Percentiles rank a stretch among this genome's conserved stretches.
phyloP scores from a whole-genome alignment of 1,139 yeast genomes.

The Tardiomyces digboiensis region DNA sequence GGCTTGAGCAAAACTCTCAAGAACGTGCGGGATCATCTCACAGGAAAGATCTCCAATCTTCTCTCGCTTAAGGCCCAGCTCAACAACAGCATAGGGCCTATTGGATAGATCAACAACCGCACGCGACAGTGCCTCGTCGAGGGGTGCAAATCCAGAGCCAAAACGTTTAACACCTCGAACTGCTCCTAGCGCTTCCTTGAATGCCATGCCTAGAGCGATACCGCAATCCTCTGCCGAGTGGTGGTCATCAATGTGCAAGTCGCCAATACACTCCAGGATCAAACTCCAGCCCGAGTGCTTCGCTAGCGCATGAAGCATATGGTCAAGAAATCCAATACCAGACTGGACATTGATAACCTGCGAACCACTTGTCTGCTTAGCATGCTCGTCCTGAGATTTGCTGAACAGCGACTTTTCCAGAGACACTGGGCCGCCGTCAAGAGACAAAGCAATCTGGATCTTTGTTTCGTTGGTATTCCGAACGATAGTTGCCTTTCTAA shows the following conservation, averaged over 20 bases:
- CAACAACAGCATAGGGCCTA: constrained; percentile 86
- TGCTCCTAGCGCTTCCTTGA: constrained; percentile 82
- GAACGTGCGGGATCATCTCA: constrained; percentile 96
- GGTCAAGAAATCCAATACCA: constrained; percentile 93
- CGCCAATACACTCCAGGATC: constrained; percentile 84
- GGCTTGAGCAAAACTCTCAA: constrained; percentile 89
- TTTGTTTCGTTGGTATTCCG: constrained; percentile 90
- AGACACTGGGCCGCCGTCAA: constrained; percentile 73
- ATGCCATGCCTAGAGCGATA: constrained; percentile 82
- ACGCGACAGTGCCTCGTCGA: constrained; percentile 90
- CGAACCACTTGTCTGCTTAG: constrained; percentile 48
- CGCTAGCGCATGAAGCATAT: constrained; percentile 95
- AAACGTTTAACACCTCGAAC: constrained; percentile 88
- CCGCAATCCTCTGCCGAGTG: constrained; percentile 96
- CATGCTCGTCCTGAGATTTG: constrained; percentile 37
- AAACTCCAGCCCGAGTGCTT: constrained; percentile 97
- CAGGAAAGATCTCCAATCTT: constrained; percentile 86
- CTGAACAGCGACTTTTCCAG: constrained; percentile 44
- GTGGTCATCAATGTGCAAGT: constrained; percentile 92
- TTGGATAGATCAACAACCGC: constrained; percentile 93
- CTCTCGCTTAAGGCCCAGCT: constrained; percentile 83
- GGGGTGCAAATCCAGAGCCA: constrained; percentile 92
- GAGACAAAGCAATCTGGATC: constrained; percentile 73
- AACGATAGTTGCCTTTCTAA: constrained; percentile 43
- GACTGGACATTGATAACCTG: constrained; percentile 78